Evolutionary conservation across 306 rosid genomes (phyloP).

Genomic region (Lablab purpureus): DNA sequence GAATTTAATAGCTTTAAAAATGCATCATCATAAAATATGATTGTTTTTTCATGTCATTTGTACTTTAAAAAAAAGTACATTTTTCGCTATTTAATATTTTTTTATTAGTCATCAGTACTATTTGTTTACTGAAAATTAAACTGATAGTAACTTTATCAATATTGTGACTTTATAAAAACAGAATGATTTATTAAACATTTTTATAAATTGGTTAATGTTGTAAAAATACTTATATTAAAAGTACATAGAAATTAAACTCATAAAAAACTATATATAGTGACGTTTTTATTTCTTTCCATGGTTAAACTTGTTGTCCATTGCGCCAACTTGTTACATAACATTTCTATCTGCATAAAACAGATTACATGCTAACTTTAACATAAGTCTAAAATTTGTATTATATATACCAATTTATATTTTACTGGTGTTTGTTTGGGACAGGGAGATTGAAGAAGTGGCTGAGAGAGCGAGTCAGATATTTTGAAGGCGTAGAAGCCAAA

Average conservation of each 20-base stretch:
- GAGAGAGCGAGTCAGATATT: neutral
- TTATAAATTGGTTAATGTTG: neutral
- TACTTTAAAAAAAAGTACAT: neutral
- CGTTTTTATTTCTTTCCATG: neutral
- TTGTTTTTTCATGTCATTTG: neutral
- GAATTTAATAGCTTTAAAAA: neutral
- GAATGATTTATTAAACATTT: neutral
- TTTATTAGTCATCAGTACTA: too few relatives aligned
- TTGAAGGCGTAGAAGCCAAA: constrained; percentile 55
- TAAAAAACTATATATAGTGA: too few relatives aligned
- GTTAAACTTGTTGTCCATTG: neutral
- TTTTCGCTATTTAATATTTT: neutral
- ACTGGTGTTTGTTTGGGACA: neutral
- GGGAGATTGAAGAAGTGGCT: neutral
- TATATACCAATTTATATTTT: neutral
- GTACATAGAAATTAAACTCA: neutral
- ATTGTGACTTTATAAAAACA: neutral
- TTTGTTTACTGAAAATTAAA: neutral
- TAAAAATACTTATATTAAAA: neutral
- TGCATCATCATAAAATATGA: neutral
- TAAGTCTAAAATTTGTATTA: neutral
- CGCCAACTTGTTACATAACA: neutral
- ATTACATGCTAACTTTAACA: neutral
- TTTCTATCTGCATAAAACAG: neutral
- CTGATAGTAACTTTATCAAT: neutral